Percentiles rank a stretch among this genome's conserved stretches.
These are phyloP conservation scores for Lachancea quebecensis DNA, from an alignment of 805 yeast genomes.

Conservation along the genomic window DNA sequence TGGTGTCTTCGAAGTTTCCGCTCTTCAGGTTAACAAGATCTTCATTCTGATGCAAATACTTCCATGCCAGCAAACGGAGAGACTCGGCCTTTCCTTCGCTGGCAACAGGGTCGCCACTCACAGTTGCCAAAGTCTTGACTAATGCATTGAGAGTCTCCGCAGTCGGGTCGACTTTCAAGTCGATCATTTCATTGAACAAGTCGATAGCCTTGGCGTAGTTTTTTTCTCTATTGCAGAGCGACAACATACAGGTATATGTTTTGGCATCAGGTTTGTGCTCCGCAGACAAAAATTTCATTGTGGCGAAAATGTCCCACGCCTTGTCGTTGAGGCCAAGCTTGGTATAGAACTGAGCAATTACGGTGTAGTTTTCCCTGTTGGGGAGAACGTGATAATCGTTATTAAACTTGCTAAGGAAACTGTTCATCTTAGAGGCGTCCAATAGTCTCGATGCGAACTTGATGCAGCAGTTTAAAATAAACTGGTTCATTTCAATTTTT, in stretches of 20 bases:
- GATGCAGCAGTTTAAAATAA: conserved; percentile 22
- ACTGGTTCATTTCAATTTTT: conserved; percentile 13
- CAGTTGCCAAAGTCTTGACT: conserved; percentile 24
- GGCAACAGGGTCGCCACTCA: conserved; percentile 20
- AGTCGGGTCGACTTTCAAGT: conserved; percentile 17
- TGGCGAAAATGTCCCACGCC: conserved; percentile 70
- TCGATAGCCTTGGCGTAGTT: conserved; percentile 72
- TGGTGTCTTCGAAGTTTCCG: conserved; percentile 9
- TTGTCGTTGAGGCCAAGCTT: conserved; percentile 28
- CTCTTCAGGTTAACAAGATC: conserved; percentile 17
- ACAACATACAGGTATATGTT: conserved; percentile 67
- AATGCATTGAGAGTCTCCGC: conserved; percentile 17
- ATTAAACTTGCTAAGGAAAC: conserved; percentile 22
- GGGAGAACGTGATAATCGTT: conserved; percentile 21
- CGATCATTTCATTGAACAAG: conserved; percentile 62
- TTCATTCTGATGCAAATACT: conserved; percentile 59
- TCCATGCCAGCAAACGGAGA: conserved; percentile 56
- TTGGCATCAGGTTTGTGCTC: conserved; percentile 58
- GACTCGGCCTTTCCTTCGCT: conserved; percentile 28
- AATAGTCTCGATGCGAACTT: conserved; percentile 18
- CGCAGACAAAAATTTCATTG: conserved; percentile 72
- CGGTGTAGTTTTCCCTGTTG: conserved; percentile 25
- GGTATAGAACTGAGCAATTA: conserved; percentile 24
- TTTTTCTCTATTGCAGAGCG: conserved; percentile 52
- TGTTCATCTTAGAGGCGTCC: conserved; percentile 19